Base-by-base conservation (phyloP, 2,329 filamentous ascomycete genomes). In the Exophiala dermatitidis region DNA sequence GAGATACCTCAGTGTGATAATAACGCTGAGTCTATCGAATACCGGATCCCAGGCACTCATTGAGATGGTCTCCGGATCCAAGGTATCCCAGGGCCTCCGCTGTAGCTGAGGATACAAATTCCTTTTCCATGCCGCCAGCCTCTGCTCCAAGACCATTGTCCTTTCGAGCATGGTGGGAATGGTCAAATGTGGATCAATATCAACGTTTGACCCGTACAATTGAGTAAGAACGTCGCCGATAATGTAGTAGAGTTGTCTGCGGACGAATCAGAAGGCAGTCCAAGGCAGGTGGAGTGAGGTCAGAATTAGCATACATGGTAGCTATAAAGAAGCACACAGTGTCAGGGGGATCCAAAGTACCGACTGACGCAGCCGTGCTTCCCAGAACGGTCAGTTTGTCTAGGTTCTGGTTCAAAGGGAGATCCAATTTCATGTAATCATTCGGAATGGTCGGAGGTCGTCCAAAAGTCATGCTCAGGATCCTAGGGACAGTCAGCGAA, bases 391-490 rank as follows among this genome's bases (percentile, higher is more conserved):
- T 48, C 32, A 52, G 32, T 41, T 48, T 53, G 7, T 58, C 53
- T 10, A 58, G 44, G 12, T 50, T 58, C 28, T 58, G 56, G 9
- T 58, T 58, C 50, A 58, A 2, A 4, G 56, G 56, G 6, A 58
- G 46, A 29, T 58, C 56, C 28, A 58, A 32, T 33, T 48, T 58
- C 12, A 58, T 33, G 38, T 56, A 53, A 9, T 48, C 46, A 30
- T 58, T 58, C 8, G 56, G 56, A 26, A 58, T 51, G 29, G 53
- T 58, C 6, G 49, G 44, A 5, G 56, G 56, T 10, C 56, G 49
- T 9, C 56, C 56, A 40, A 58, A 58, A 4, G 56, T 58, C 56
- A 58, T 58, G 40, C 46, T 56, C n/a, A 58, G 46, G 6, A 53
- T 58, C 34, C 56, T 58, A 19, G 19, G 19, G 19, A 19, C 19